Base-by-base conservation (phyloP, 257 asterid genomes). In the Solanum chilense region DNA sequence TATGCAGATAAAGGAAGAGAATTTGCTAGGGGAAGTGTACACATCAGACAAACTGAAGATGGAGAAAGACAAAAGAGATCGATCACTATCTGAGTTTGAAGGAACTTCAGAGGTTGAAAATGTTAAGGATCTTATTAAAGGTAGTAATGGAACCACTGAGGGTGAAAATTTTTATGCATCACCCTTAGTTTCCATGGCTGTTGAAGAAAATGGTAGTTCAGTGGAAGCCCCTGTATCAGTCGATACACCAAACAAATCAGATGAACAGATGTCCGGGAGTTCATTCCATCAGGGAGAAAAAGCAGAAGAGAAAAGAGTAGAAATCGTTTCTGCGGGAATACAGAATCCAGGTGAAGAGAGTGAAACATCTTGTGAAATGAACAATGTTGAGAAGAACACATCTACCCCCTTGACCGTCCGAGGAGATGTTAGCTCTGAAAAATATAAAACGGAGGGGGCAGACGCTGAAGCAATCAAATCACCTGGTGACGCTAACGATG, bases 121-220 rank as follows among this genome's bases (percentile, higher is more conserved):
- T 82, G 29, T 20, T 5, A 33, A 45, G 58, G 44, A 66, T 75
- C 82, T 47, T 29, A 64, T 58, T 69, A 29, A 82, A 73, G 89
- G 87, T 37, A 86, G 56, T 42, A 8, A 11, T 29, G 88, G 75
- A 86, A 31, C 31, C 16, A 39, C 35, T 39, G 84, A 82, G 16
- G 69, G 64, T 45, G 73, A 87, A 82, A n/a, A 15, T 4, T 23
- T 71, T 81, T 37, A 41, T 69, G 76, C 75, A 87, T 69, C 82
- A 81, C 83, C 88, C 37, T 71, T 58, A 20, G 86, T 64, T 86
- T 64, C 37, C 68, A 87, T 86, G 18, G 87, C 84, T 47, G 47
- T 27, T 58, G 88, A 87, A 84, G 75, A 89, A 84, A 83, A 35
- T 60, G 81, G 27, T 71, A 87, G 86, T 39, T 60, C 85, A 12